Conservation (phyloP, 768 basidiomycete species). For the Leccinum variicolor region DNA sequence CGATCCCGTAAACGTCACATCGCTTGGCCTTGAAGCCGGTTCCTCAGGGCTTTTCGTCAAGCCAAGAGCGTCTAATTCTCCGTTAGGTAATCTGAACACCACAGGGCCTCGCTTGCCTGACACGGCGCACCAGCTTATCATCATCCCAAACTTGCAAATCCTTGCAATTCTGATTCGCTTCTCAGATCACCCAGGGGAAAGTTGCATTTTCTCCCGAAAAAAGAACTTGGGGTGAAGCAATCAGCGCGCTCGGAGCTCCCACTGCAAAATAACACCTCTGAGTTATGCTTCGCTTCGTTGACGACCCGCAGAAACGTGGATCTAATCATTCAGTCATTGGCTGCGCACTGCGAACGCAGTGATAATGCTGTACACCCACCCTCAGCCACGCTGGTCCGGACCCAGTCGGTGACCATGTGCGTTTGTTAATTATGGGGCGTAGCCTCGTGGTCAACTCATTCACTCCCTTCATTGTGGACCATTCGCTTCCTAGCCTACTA, state of each 20-base stretch:
- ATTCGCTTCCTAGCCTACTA: conserved; percentile 4
- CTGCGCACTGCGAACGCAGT: conserved; percentile 9
- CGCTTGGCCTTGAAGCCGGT: background rate
- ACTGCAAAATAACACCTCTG: background rate
- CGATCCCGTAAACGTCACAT: conserved; percentile 1
- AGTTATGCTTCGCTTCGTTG: background rate
- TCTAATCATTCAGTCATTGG: conserved; percentile 10
- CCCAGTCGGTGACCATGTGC: conserved; percentile 1
- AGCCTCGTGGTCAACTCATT: conserved; percentile 1
- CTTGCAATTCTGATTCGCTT: background rate
- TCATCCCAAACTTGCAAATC: background rate
- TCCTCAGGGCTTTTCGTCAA: conserved; percentile 1
- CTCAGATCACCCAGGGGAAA: background rate
- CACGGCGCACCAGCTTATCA: background rate
- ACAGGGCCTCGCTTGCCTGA: background rate
- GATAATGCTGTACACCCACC: conserved; percentile 17
- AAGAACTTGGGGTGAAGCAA: conserved; percentile 2
- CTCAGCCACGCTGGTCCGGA: conserved; percentile 4
- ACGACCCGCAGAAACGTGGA: conserved; percentile 12
- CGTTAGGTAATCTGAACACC: background rate
- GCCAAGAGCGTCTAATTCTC: background rate
- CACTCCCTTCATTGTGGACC: conserved; percentile 6
- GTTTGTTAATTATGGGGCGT: background rate
- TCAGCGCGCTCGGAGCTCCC: background rate
- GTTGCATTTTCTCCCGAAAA: background rate